Evolutionary conservation across 495 filamentous ascomycete genomes (phyloP).

Genomic region (Geoglossum glabrum): DNA sequence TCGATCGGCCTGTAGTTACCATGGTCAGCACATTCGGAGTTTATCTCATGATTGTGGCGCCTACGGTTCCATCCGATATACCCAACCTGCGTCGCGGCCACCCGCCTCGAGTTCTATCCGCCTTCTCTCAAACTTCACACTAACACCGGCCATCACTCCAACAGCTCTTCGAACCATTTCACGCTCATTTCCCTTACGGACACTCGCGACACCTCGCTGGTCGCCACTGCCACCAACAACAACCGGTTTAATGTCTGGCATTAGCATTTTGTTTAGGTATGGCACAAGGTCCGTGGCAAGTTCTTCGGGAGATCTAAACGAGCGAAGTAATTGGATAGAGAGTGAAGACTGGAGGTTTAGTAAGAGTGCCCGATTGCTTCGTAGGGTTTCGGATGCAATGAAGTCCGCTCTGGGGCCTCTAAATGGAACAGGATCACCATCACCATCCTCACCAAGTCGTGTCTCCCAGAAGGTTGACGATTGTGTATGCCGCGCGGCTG

Average conservation of each 20-base stretch:
- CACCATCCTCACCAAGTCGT: constrained; percentile 17
- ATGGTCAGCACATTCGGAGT: constrained; percentile 14
- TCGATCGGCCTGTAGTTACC: constrained; percentile 41
- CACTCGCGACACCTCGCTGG: constrained; percentile 50
- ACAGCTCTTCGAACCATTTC: constrained; percentile 60
- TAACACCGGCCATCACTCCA: constrained; percentile 53
- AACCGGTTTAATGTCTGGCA: constrained; percentile 83
- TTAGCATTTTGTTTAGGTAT: constrained; percentile 59
- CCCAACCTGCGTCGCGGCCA: constrained; percentile 40
- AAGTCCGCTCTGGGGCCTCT: constrained; percentile 63
- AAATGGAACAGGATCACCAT: constrained; percentile 44
- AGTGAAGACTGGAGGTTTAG: constrained; percentile 34
- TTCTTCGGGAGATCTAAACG: constrained; percentile 55
- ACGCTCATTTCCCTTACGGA: constrained; percentile 70
- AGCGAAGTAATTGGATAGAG: constrained; percentile 37
- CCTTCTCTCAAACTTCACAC: constrained; percentile 63
- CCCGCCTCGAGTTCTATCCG: constrained; percentile 44
- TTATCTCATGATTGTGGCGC: constrained; percentile 14
- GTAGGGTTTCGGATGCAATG: constrained; percentile 53
- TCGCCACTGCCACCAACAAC: constrained; percentile 55
- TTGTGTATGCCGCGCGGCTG: constrained; percentile 21
- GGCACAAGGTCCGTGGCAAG: constrained; percentile 68
- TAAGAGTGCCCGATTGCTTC: constrained; percentile 39
- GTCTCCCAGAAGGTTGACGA: constrained; percentile 16
- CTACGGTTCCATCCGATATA: constrained; percentile 91